phyloP scores from a whole-genome alignment of 257 asterid genomes.

The Rauvolfia tetraphylla region DNA sequence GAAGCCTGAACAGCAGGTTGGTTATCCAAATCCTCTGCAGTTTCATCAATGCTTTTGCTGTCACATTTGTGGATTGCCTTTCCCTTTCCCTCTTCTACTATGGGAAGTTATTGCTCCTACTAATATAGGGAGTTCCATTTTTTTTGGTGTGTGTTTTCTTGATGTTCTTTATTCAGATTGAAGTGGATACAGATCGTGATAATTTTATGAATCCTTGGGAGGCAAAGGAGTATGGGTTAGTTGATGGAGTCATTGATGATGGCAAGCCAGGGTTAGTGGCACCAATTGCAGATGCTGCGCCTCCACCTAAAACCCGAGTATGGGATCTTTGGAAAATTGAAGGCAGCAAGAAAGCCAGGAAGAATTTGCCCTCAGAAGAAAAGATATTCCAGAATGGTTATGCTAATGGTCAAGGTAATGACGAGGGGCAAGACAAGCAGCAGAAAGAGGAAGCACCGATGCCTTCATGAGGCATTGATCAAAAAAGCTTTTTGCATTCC shows the following conservation, averaged over 20 bases:
- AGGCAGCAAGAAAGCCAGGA: conserved; percentile 53
- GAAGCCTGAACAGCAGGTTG: conserved; percentile 78
- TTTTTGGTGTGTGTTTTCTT: conserved; percentile 6
- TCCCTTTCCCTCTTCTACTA: background rate
- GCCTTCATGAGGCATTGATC: conserved; percentile 30
- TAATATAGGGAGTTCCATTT: background rate
- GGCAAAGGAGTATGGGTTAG: conserved; percentile 83
- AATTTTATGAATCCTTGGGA: conserved; percentile 95
- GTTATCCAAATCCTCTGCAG: background rate
- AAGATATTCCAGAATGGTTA: conserved; percentile 39
- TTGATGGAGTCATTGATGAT: conserved; percentile 86
- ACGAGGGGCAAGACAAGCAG: conserved; percentile 33
- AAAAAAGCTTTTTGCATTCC: conserved; percentile 1
- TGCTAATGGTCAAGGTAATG: conserved; percentile 26
- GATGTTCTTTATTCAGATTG: conserved; percentile 42
- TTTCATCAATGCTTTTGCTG: too few relatives aligned
- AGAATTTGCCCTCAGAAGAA: conserved; percentile 75
- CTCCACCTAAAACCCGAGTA: conserved; percentile 76
- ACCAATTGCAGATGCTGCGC: conserved; percentile 51
- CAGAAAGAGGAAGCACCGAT: conserved; percentile 50
- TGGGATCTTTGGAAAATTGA: conserved; percentile 69
- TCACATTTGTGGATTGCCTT: background rate
- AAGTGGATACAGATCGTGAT: conserved; percentile 73
- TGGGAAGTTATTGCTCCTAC: background rate
- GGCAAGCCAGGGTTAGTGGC: conserved; percentile 95